Evolutionary conservation across 306 rosid genomes (phyloP).

Genomic region (Lathyrus tuberosus): DNA sequence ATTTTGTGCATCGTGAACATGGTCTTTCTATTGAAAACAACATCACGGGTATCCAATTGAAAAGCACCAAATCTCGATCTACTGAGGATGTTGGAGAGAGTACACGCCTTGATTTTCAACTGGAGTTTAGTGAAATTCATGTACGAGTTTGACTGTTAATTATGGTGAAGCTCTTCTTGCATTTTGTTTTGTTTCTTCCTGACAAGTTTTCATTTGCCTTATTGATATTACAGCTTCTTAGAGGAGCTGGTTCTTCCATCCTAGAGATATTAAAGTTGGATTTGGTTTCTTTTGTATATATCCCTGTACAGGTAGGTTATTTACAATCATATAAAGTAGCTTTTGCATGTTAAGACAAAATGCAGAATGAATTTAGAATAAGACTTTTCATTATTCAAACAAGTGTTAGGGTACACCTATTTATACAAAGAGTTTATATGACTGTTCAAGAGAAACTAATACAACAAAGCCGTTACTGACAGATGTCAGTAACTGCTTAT

Average conservation of each 20-base stretch:
- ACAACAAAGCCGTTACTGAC: background rate
- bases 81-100: slow-evolving; percentile 88
- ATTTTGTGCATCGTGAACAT: slow-evolving; percentile 72
- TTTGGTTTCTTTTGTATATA: slow-evolving; percentile 68
- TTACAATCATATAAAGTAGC: slow-evolving; percentile 37
- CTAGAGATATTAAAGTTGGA: slow-evolving; percentile 94
- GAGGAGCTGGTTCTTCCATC: slow-evolving; percentile 80
- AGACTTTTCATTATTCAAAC: slow-evolving; percentile 3
- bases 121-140: slow-evolving; percentile 96
- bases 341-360: slow-evolving; percentile 20
- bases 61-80: slow-evolving; percentile 69
- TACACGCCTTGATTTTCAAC: slow-evolving; percentile 83
- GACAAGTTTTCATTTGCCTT: slow-evolving; percentile 42
- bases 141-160: slow-evolving; percentile 54
- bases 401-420: background rate
- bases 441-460: slow-evolving; percentile 6
- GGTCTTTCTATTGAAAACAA: slow-evolving; percentile 73
- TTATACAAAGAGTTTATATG: background rate
- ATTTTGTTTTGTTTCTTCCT: slow-evolving; percentile 46
- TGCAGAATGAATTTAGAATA: background rate
- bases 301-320: slow-evolving; percentile 76
- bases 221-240: slow-evolving; percentile 67
- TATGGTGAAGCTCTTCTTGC: slow-evolving; percentile 40
- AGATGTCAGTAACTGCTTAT: background rate
- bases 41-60: slow-evolving; percentile 90